Percentiles rank a stretch among this genome's conserved stretches.
Evolutionary conservation across 2,329 filamentous ascomycete species (phyloP).

Genomic region (Fusarium clavum): DNA sequence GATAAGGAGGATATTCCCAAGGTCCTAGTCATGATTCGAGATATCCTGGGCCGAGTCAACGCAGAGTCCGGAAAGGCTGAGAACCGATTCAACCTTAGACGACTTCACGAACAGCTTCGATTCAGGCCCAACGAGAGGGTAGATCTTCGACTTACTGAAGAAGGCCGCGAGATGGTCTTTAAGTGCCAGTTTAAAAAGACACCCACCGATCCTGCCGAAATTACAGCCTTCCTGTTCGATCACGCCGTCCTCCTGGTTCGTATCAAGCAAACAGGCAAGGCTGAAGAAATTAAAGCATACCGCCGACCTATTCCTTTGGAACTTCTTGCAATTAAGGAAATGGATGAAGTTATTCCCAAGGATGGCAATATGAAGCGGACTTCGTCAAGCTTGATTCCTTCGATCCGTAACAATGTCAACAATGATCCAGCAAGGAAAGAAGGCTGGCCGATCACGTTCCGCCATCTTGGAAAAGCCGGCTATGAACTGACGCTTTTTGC

Average conservation of each 20-base stretch:
- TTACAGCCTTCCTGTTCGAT: conserved; percentile 95
- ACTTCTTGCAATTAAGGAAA: conserved; percentile 91
- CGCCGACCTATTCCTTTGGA: conserved; percentile 93
- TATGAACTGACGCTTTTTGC: conserved; percentile 94
- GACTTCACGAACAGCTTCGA: conserved; percentile 90
- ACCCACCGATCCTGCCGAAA: conserved; percentile 86
- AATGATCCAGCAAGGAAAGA: conserved; percentile 72
- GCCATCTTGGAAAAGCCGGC: conserved; percentile 93
- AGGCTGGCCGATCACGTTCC: conserved; percentile 95
- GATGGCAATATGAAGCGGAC: conserved; percentile 84
- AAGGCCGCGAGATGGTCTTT: conserved; percentile 91
- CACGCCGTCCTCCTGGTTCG: conserved; percentile 93
- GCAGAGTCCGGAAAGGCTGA: conserved; percentile 96
- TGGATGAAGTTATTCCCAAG: conserved; percentile 93
- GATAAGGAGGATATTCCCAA: conserved; percentile 94
- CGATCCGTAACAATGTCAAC: conserved; percentile 59
- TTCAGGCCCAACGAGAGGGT: conserved; percentile 92
- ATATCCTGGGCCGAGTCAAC: conserved; percentile 89
- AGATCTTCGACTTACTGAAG: conserved; percentile 93
- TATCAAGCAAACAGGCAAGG: conserved; percentile 91
- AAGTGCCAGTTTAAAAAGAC: conserved; percentile 95
- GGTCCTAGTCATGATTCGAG: conserved; percentile 86
- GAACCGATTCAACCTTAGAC: conserved; percentile 95
- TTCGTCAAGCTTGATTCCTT: conserved; percentile 83
- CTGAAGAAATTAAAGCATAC: conserved; percentile 95